Conservation (phyloP, 2,329 filamentous ascomycete species). For the Phaeosphaeriaceae sp. region DNA sequence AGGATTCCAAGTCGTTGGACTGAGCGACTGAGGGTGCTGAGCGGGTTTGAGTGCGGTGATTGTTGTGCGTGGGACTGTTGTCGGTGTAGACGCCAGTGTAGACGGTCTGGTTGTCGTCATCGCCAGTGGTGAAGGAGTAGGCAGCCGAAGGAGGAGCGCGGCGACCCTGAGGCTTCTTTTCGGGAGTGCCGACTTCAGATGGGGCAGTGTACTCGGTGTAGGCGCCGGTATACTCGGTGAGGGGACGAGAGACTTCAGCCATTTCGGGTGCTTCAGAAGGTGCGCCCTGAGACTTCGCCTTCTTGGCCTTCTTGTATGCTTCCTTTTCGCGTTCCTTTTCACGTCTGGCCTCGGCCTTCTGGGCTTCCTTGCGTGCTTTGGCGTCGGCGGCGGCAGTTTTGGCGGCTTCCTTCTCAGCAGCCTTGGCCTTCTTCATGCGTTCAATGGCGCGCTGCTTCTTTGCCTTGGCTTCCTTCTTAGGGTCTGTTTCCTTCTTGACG, state of each 20-base stretch:
- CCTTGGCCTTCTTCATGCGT: constrained; percentile 58
- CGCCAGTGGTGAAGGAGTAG: constrained; percentile 60
- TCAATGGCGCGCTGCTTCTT: constrained; percentile 54
- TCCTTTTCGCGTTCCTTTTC: constrained; percentile 41
- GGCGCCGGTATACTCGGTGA: constrained; percentile 30
- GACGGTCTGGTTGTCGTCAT: constrained; percentile 49
- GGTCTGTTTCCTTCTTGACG: constrained; percentile 51
- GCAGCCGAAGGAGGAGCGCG: constrained; percentile 46
- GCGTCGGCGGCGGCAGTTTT: constrained; percentile 42
- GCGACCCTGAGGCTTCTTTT: constrained; percentile 26
- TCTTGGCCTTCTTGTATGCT: constrained; percentile 54
- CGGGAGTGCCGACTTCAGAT: constrained; percentile 26
- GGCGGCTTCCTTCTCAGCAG: constrained; percentile 46
- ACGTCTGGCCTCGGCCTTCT: constrained; percentile 44
- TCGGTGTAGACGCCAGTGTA: constrained; percentile 51
- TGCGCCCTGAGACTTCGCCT: constrained; percentile 34
- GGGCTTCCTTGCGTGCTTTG: constrained; percentile 54
- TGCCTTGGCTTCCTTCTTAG: constrained; percentile 48
- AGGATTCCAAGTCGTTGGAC: constrained; percentile 40
- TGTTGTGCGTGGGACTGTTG: constrained; percentile 38
- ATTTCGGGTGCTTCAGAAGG: constrained; percentile 40
- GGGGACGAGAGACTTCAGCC: constrained; percentile 32
- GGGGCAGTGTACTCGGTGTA: constrained; percentile 39
- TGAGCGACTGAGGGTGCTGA: constrained; percentile 20
- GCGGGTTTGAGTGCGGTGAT: neutral